Evolutionary conservation across 2,329 filamentous ascomycete genomes (phyloP).

Genomic region (Xylogone sp.): DNA sequence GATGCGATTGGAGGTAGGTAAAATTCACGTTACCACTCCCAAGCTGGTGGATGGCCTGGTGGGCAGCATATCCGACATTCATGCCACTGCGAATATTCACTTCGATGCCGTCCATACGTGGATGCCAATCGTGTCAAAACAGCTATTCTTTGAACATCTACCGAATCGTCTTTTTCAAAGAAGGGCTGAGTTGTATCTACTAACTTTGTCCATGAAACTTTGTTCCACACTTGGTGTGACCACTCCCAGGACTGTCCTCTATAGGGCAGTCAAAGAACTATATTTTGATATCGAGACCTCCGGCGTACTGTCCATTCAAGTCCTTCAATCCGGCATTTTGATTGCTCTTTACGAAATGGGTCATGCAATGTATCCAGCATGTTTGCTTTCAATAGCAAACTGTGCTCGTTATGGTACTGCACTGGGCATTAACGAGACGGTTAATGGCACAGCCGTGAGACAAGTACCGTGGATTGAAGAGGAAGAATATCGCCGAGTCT

Average conservation of each 20-base stretch:
- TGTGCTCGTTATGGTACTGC: neutral
- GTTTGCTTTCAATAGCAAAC: neutral
- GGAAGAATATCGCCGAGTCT: constrained; percentile 5
- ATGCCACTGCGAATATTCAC: neutral
- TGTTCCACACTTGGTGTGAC: neutral
- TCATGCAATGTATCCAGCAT: neutral
- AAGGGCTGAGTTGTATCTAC: neutral
- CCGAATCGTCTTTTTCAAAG: neutral
- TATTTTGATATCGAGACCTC: neutral
- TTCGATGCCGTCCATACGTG: neutral
- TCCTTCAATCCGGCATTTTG: neutral
- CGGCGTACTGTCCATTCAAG: neutral
- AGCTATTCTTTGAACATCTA: neutral
- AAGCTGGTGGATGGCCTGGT: neutral
- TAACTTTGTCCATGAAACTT: neutral
- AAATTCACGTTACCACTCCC: neutral
- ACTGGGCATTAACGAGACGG: neutral
- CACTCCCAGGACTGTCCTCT: neutral
- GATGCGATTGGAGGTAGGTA: neutral
- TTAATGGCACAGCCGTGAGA: too few species aligned
- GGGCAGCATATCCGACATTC: too few species aligned
- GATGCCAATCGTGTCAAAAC: neutral
- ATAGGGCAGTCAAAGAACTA: neutral
- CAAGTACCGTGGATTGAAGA: neutral
- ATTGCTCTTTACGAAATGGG: neutral